Base-by-base conservation (phyloP, 2,329 filamentous ascomycete genomes). In the Nakataea oryzae region DNA sequence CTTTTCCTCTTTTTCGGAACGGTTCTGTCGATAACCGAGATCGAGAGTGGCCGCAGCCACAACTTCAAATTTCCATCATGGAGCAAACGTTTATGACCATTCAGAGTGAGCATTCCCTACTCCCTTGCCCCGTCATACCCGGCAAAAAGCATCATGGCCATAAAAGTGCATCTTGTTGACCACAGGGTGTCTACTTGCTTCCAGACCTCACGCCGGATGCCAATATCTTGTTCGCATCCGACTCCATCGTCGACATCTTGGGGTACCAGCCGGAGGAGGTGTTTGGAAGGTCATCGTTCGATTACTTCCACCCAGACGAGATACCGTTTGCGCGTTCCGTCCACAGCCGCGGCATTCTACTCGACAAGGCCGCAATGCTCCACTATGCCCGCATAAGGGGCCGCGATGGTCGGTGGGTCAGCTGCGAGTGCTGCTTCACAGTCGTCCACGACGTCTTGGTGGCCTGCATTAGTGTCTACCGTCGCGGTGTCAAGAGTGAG, bases 51-150 rank as follows among this genome's bases (percentile, higher is more conserved):
- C 34, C 8, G 34, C 34, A 41, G 34, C 34, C 34, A 21, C 34
- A 13, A 41, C 7, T 6, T 41, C 14, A 41, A 13, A 21, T 17
- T 41, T 41, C 58, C 58, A 73, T 71, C 66, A 90, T 91, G 89
- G 89, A 93, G 75, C 89, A 89, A 67, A 95, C 91, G 34, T 96
- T 96, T 76, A 95, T 96, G 77, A 92, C 90, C 67, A 95, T 96
- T 71, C 91, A 95, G 72, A 91, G 91, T 90, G 76, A 78, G 86
- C 79, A 63, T 26, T 24, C 58, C 65, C 32, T 65, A 63, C 47
- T 61, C 66, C 59, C 50, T 64, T 17, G 3, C 4, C 13, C 26
- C 26, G 4, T 55, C 54, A 55, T 17, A 17, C 12, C 54, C 21
- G 24, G 17, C 27, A 9, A 29, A 54, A 27, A 21, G 28, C 2